A percentile compares a stretch with the other conserved stretches of the same genome.
These are phyloP conservation scores for Eragrostis tef DNA, from an alignment of 202 grass and related monocot genomes.

Conservation along the genomic window DNA sequence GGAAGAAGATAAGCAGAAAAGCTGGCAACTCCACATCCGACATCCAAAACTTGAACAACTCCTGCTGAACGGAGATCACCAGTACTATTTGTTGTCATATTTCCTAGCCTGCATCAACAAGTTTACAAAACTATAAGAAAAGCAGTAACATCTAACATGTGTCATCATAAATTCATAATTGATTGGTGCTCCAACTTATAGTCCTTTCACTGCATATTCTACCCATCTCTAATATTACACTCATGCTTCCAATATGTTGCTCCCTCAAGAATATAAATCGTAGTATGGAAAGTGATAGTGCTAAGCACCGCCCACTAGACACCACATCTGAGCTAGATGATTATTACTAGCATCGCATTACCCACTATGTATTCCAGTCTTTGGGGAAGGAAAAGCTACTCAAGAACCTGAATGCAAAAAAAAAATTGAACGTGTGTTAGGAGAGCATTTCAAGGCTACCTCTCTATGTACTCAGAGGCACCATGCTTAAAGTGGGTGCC, in stretches of 20 bases:
- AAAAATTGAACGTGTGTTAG: conserved; percentile 8
- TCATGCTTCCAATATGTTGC: conserved; percentile 11
- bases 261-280: neutral
- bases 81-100: conserved; percentile 87
- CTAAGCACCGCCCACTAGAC: conserved; percentile 16
- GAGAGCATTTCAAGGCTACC: conserved; percentile 49
- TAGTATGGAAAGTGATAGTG: neutral
- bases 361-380: neutral
- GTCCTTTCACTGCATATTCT: conserved; percentile 9
- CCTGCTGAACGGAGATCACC: conserved; percentile 79
- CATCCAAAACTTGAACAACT: conserved; percentile 91
- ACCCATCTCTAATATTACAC: neutral
- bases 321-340: conserved; percentile 20
- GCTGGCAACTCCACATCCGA: conserved; percentile 90
- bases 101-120: conserved; percentile 78
- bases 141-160: neutral
- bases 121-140: conserved; percentile 19
- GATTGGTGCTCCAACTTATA: conserved; percentile 2
- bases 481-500: conserved; percentile 97
- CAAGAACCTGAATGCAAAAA: neutral
- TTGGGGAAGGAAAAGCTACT: neutral
- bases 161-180: neutral
- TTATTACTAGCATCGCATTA: conserved; percentile 31
- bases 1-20: conserved; percentile 94
- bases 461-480: conserved; percentile 89